phyloP scores from a whole-genome alignment of 768 basidiomycete species.

The Lyophyllum atratum region DNA sequence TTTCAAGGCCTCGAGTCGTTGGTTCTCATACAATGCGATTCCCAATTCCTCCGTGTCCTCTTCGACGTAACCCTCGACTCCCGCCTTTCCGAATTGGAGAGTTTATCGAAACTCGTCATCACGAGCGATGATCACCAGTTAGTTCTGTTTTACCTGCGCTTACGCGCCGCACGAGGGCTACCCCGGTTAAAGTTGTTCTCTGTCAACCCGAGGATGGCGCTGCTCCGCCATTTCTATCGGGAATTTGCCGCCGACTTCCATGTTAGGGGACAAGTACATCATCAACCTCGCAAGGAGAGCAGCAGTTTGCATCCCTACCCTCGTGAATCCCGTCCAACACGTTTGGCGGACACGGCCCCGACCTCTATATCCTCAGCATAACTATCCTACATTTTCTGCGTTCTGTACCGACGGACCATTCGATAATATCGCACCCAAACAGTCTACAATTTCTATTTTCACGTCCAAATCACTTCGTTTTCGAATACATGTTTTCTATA shows the following conservation, averaged over 20 bases:
- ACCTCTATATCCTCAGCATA: neutral
- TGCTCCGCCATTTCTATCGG: slow-evolving; percentile 14
- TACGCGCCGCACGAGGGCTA: slow-evolving; percentile 13
- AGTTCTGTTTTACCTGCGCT: slow-evolving; percentile 14
- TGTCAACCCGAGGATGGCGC: slow-evolving; percentile 16
- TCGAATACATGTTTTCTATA: too few relatives aligned
- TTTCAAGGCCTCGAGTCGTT: slow-evolving; percentile 13
- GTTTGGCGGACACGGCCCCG: neutral
- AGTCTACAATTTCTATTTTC: too few relatives aligned
- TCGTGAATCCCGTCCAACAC: neutral
- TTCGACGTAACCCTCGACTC: slow-evolving; percentile 5
- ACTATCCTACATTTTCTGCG: neutral
- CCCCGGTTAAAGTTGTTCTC: slow-evolving; percentile 12
- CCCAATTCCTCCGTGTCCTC: slow-evolving; percentile 14
- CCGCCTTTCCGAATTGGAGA: neutral
- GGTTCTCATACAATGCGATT: slow-evolving; percentile 13
- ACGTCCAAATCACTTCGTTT: too few relatives aligned
- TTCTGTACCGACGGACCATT: neutral
- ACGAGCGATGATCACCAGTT: slow-evolving; percentile 13
- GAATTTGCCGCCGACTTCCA: slow-evolving; percentile 6
- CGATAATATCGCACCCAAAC: neutral
- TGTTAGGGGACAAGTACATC: slow-evolving; percentile 4
- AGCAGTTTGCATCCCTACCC: neutral
- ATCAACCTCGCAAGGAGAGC: neutral
- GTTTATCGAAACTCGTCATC: slow-evolving; percentile 15